Evolutionary conservation across 352 stramenopile species (phyloP).

Genomic region (Phytophthora constricta): DNA sequence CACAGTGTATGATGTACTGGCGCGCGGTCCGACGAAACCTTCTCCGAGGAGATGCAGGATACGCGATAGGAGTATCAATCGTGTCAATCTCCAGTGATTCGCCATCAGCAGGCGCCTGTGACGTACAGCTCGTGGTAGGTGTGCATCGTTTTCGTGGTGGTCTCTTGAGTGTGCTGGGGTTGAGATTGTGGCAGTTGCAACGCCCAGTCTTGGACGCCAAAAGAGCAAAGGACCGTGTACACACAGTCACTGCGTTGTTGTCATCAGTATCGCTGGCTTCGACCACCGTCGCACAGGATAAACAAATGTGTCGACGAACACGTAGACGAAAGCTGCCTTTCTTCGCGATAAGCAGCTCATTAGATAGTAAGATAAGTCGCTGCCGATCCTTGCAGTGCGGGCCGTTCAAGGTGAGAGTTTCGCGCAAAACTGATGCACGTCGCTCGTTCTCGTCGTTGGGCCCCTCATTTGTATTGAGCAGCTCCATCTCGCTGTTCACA

Average conservation of each 20-base stretch:
- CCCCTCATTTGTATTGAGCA: constrained; percentile 8
- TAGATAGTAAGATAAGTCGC: constrained; percentile 67
- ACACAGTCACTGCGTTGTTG: not conserved
- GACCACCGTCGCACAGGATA: constrained; percentile 56
- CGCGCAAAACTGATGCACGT: constrained; percentile 22
- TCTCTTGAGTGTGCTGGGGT: constrained; percentile 47
- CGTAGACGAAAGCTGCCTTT: constrained; percentile 54
- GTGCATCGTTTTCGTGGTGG: constrained; percentile 32
- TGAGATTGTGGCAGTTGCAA: constrained; percentile 67
- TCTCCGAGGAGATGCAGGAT: constrained; percentile 16
- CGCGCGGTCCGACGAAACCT: constrained; percentile 40
- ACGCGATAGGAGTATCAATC: not conserved
- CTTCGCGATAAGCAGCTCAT: constrained; percentile 71
- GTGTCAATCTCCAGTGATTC: constrained; percentile 6
- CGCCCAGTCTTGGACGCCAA: constrained; percentile 55
- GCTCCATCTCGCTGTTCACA: constrained; percentile 33
- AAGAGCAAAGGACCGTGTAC: constrained; percentile 41
- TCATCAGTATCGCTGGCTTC: constrained; percentile 26
- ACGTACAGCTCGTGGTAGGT: constrained; percentile 35
- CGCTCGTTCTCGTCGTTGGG: constrained; percentile 15
- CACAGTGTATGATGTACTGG: constrained; percentile 58
- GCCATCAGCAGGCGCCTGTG: constrained; percentile 4
- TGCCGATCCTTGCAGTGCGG: constrained; percentile 37
- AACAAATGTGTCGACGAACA: constrained; percentile 63
- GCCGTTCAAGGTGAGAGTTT: constrained; percentile 30